Evolutionary conservation across 225 moss, liverwort and hornwort species (phyloP), one percentile per base, ranked within the genome.

Genomic region (Thuidium tamariscinum): DNA sequence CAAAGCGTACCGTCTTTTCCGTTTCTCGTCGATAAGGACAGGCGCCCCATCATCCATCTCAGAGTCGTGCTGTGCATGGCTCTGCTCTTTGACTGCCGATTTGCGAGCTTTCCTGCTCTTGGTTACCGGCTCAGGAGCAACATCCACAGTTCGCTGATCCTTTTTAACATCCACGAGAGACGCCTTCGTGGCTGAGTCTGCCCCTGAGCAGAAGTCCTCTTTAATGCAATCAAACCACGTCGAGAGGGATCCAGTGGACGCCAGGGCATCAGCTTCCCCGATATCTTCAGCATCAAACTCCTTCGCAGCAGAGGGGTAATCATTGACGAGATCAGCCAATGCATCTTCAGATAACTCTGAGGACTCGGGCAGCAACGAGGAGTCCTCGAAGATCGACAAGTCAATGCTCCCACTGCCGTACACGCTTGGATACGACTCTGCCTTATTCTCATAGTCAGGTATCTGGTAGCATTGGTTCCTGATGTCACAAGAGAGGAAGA

Each of bases 141-240:
- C 36, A 16, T 84, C 84, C 70, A 84, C 66, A 57, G 56, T 12
- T 56, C 12, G 39, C 49, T 83, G n/a, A 11, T 78, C 78, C 49
- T 82, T 37, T 15, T 67, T 75, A 12, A 76, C 64, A 67, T 42
- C 85, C 57, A 68, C 76, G 36, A 77, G 64, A 48, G 51, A 37
- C 21, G 64, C 13, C 77, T 80, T 64, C 30, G n/a, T 37, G 51
- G 57, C 44, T 15, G 83, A 42, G 42, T 44, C 84, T 44, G 52
- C 39, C 36, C 15, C 59, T 34, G 80, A 25, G 84, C 84, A 74
- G 41, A 89, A 75, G 46, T 80, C 85, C 32, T 90, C 87, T 44
- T 87, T 90, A 41, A 89, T 86, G 86, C 87, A 90, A 75, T 90
- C 93, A 67, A 91, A 89, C 90, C 93, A 93, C 23, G 91, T 82